A percentile compares a stretch with the other conserved stretches of the same genome.
Conservation (phyloP, 768 basidiomycete species). For the Lactarius hengduanensis region DNA sequence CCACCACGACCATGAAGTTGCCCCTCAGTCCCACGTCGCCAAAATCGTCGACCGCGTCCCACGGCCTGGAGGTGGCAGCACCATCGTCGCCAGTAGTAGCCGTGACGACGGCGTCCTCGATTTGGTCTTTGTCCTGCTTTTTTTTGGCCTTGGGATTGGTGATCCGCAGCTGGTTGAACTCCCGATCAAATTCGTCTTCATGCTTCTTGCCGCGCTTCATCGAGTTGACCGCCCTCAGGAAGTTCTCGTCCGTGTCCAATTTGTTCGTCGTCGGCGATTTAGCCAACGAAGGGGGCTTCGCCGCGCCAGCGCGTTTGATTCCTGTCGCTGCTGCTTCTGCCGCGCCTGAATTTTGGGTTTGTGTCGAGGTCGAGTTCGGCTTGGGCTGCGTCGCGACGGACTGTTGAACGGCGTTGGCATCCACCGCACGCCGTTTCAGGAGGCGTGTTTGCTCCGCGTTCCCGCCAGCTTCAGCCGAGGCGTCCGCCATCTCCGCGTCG, state of each 20-base stretch:
- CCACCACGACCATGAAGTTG: conserved; percentile 74
- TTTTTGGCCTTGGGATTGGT: conserved; percentile 51
- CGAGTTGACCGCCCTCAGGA: conserved; percentile 68
- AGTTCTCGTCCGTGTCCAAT: conserved; percentile 56
- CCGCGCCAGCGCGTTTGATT: not conserved
- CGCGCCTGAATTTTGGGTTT: not conserved
- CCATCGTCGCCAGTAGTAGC: conserved; percentile 15
- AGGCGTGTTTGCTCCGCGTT: not conserved
- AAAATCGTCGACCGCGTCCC: conserved; percentile 60
- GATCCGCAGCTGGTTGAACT: conserved; percentile 72
- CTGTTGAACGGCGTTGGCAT: not conserved
- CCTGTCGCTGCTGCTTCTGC: not conserved
- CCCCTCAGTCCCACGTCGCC: conserved; percentile 61
- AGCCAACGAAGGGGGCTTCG: not conserved
- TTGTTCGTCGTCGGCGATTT: conserved; percentile 9
- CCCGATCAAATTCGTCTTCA: conserved; percentile 69
- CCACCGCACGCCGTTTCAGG: conserved; percentile 21
- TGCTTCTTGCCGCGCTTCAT: conserved; percentile 62
- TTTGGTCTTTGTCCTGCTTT: not conserved
- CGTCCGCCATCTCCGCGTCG: conserved; percentile 6
- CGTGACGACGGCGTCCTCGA: conserved; percentile 35
- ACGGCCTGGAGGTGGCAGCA: conserved; percentile 41
- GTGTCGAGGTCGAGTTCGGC: not conserved
- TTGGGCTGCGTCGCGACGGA: not conserved
- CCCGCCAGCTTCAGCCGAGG: not conserved